Base-by-base conservation (phyloP, 2,329 filamentous ascomycete species). In the Clonostachys byssicola region DNA sequence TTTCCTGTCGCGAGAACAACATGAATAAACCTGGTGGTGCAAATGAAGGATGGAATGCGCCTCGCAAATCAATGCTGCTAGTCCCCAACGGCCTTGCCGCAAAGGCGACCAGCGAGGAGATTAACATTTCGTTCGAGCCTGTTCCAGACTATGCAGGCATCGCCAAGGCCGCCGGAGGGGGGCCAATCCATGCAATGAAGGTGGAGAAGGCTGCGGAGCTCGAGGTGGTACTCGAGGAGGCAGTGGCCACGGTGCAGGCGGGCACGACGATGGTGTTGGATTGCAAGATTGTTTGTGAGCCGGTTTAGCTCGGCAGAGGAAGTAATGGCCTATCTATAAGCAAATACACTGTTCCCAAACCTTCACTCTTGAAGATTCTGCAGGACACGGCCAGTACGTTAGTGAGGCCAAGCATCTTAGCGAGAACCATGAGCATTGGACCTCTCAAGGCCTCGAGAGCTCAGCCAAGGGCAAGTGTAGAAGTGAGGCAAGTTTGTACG, bases 81-180 rank as follows among this genome's bases (percentile, higher is more conserved):
- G 79, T 83, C 51, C 80, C 80, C 1, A 66, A 82, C 5, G 80
- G 80, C 0, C 59, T 75, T 4, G 79, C 74, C 2, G 74, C 78
- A 23, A 68, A 62, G 54, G 76, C 77, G 1, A 75, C 69, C n/a
- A 82, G 82, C 58, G 78, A 81, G 48, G 81, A 83, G 58, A 74
- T 83, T 53, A 83, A 82, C 56, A 82, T 83, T 52, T 78, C 76
- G 1, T 82, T 84, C 51, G 68, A 72, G 23, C 81, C 81, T 0
- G 66, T 70, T 5, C 81, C 80, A 0, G 77, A 84, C 58, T 84
- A 80, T 54, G 61, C 77, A 1, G 80, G 78, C 36, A 81, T 84
- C 44, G 81, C 80, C 17, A 80, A 80, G 64, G 80, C 80, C 1
- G 78, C 80, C 0, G 74, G 76, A 0, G 76, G 74, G 2, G 79